Evolutionary conservation across 176 grass and related monocot genomes (phyloP), one percentile per base, ranked within the genome.

Genomic region (Pontederia paniculata): DNA sequence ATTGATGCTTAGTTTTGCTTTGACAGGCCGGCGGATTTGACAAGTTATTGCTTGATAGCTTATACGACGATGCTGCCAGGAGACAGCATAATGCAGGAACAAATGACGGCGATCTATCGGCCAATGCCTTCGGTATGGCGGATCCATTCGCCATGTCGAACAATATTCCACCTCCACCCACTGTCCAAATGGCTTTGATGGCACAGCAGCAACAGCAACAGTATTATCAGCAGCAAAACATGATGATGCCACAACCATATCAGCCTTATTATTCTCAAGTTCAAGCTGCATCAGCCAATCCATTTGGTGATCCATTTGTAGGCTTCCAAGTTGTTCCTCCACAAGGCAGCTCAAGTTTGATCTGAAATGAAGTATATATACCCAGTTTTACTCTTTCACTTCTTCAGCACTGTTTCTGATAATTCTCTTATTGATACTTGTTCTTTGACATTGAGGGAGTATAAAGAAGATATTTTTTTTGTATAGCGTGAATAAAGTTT

Each of bases 1-100:
- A 37, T 37, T 2, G 28, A 37, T 37, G 28, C 1, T 37, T 37
- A 6, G 28, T 37, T 37, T 8, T 59, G 14, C 0, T n/a, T 53
- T 47, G 46, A 68, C 44, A 95, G 89, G 76, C 78, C n/a, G 89
- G 84, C 23, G 89, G 81, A 6, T 85, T 95, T 63, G 81, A 89
- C 66, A 79, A 72, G 67, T 65, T 85, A 46, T 58, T 94, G 52
- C 79, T 85, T 12, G 84, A 85, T 16, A 89, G 89, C 54, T 16
- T 88, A 60, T 83, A 85, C 56, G 89, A 89, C 42, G 81, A 95
- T 28, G 63, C 58, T 15, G 2, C 66, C 12, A 76, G 69, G 50
- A 70, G 76, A 72, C 81, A 83, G 15, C 77, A 75, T 14, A 28
- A 12, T 52, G 60, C 53, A 17, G 53, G 70, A 17, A 46, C 48